Evolutionary conservation across 2,329 filamentous ascomycete genomes (phyloP).

Genomic region (Fusarium poae): DNA sequence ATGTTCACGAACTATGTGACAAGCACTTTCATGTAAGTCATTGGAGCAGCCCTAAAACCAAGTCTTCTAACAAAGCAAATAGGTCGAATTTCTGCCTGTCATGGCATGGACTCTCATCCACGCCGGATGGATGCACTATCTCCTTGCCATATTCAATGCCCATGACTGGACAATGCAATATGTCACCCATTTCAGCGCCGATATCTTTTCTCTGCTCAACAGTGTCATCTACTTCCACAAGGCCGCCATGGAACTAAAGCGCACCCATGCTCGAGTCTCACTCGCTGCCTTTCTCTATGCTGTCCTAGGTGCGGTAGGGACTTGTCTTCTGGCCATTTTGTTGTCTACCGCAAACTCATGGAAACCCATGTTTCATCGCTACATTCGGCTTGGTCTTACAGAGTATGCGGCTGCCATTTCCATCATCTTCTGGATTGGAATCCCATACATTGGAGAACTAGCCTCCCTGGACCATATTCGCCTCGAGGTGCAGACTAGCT

Average conservation of each 20-base stretch:
- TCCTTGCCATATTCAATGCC: conserved; percentile 75
- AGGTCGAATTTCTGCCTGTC: conserved; percentile 72
- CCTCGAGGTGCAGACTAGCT: conserved; percentile 67
- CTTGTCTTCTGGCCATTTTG: conserved; percentile 72
- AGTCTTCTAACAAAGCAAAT: conserved; percentile 6
- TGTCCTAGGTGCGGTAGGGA: conserved; percentile 73
- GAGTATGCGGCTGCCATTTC: conserved; percentile 76
- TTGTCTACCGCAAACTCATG: conserved; percentile 72
- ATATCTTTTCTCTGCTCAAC: conserved; percentile 76
- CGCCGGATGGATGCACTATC: conserved; percentile 73
- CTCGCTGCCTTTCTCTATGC: conserved; percentile 75
- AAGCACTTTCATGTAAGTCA: conserved; percentile 64
- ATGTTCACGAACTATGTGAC: conserved; percentile 70
- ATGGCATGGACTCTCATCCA: conserved; percentile 78
- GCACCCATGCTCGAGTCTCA: conserved; percentile 67
- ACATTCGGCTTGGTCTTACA: conserved; percentile 70
- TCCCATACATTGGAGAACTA: conserved; percentile 72
- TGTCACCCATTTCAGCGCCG: conserved; percentile 74
- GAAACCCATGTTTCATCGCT: conserved; percentile 71
- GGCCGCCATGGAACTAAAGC: conserved; percentile 72
- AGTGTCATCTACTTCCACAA: conserved; percentile 78
- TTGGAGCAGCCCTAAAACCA: neutral
- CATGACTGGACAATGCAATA: conserved; percentile 79
- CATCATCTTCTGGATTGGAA: conserved; percentile 73
- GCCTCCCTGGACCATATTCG: conserved; percentile 69